Percentiles rank a stretch among this genome's conserved stretches.
These are phyloP conservation scores for Phalaenopsis aphrodite DNA, from an alignment of 106 monocot species.

Conservation along the genomic window DNA sequence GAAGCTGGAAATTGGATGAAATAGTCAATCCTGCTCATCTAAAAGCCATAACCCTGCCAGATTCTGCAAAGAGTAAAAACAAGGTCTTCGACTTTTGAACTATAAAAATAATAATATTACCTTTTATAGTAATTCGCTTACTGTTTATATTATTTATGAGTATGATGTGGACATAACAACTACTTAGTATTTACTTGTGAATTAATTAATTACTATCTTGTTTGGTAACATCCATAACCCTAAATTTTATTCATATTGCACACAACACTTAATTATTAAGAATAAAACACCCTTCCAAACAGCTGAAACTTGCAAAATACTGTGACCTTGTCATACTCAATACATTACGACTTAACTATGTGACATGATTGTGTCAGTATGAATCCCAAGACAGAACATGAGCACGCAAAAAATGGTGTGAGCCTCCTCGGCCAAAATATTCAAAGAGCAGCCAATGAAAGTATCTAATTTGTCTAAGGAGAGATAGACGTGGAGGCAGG, in stretches of 20 bases:
- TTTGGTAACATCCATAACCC: not conserved
- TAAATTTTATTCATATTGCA: not conserved
- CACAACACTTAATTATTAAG: not conserved
- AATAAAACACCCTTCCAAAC: not conserved
- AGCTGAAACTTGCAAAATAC: not conserved
- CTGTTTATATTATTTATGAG: not conserved
- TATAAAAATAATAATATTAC: not conserved
- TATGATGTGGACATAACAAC: not conserved
- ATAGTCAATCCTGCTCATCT: constrained; percentile 71
- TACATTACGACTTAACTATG: not conserved
- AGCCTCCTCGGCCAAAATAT: too few species aligned
- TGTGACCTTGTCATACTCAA: not conserved
- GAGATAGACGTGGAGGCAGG: too few species aligned
- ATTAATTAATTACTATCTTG: not conserved
- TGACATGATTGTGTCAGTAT: too few species aligned
- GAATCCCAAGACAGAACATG: too few species aligned
- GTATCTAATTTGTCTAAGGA: too few species aligned
- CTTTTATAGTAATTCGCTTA: not conserved
- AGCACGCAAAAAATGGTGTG: too few species aligned
- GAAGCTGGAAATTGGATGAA: constrained; percentile 91
- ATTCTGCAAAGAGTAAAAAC: constrained; percentile 40
- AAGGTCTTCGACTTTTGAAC: constrained; percentile 36
- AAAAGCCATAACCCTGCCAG: constrained; percentile 73
- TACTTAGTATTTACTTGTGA: not conserved
- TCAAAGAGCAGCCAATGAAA: too few species aligned